Evolutionary conservation across 805 yeast genomes (phyloP), one percentile per base, ranked within the genome.

Genomic region (Yarrowia sp.): DNA sequence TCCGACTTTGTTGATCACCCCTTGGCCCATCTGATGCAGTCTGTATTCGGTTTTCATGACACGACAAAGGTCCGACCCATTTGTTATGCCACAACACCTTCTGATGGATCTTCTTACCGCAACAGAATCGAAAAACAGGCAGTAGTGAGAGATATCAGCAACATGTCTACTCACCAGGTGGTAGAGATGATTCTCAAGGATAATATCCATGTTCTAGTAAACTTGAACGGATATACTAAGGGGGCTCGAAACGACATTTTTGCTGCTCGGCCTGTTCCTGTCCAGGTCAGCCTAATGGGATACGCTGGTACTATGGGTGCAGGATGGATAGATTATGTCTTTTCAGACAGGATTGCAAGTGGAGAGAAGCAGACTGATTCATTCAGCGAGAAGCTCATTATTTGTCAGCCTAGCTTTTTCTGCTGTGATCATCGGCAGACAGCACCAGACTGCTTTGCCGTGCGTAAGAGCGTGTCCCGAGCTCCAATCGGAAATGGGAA

Each of bases 351-450:
- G 9, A 59, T 51, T 9, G 30, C 41, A 3, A 17, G 9, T 11
- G 32, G 30, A 4, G 56, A 33, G 30, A 8, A 9, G 11, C 41
- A 49, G 32, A 28, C 41, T 5, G 16, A 22, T 3, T 61, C 64
- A 8, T 73, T 73, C 59, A 69, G 65, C 36, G 76, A 73, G 54
- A 68, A 69, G 33, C 62, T 74, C 22, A 72, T 74, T 10, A 70
- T 68, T 8, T 33, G 41, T n/a, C 58, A 33, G 28, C 58, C 63
- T 67, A 73, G 71, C 68, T 70, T 73, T 38, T 74, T 74, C 63
- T 71, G 74, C 65, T 74, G 77, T 62, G 77, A 74, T 43, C 77
- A 74, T 35, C 67, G 71, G 9, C 77, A 74, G 62, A 71, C 73
- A 12, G 74, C 75, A 8, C 72, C 71, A 10, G 58, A 51, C 8